A percentile compares a stretch with the other conserved stretches of the same genome.
These are phyloP conservation scores for Pharus latifolius DNA, from an alignment of 176 grass and related monocot genomes.

Conservation along the genomic window DNA sequence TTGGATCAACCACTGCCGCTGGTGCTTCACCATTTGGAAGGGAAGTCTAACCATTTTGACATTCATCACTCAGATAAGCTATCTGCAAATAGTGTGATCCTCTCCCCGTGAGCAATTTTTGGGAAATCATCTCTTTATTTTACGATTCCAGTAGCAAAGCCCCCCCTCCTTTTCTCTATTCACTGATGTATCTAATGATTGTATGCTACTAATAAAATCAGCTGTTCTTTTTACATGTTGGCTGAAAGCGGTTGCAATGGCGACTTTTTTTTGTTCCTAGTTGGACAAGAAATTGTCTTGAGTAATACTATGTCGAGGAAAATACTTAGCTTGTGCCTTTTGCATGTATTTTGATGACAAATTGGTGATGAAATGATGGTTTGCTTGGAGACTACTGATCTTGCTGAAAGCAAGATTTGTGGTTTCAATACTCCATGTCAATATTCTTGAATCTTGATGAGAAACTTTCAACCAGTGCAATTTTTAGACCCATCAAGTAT, in stretches of 20 bases:
- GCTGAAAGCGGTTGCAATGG: background rate
- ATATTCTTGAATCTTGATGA: too few relatives aligned
- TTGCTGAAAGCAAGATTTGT: too few relatives aligned
- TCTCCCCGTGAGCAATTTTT: background rate
- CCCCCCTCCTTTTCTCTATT: background rate
- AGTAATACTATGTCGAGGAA: too few relatives aligned
- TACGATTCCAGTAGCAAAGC: background rate
- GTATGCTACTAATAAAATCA: background rate
- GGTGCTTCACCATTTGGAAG: background rate
- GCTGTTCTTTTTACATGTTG: background rate
- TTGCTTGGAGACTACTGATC: too few relatives aligned
- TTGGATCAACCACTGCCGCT: background rate
- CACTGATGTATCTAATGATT: background rate
- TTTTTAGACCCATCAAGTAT: too few relatives aligned
- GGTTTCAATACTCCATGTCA: too few relatives aligned
- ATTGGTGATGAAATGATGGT: too few relatives aligned
- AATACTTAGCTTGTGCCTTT: too few relatives aligned
- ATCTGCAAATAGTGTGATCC: background rate
- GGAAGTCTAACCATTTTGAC: background rate
- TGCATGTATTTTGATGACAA: too few relatives aligned
- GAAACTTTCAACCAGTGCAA: too few relatives aligned
- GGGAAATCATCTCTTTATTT: background rate
- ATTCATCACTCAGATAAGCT: background rate
- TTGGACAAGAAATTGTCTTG: too few relatives aligned
- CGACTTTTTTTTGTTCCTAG: background rate